Conservation (phyloP, 2,329 filamentous ascomycete genomes). For the Alternaria alternata region DNA sequence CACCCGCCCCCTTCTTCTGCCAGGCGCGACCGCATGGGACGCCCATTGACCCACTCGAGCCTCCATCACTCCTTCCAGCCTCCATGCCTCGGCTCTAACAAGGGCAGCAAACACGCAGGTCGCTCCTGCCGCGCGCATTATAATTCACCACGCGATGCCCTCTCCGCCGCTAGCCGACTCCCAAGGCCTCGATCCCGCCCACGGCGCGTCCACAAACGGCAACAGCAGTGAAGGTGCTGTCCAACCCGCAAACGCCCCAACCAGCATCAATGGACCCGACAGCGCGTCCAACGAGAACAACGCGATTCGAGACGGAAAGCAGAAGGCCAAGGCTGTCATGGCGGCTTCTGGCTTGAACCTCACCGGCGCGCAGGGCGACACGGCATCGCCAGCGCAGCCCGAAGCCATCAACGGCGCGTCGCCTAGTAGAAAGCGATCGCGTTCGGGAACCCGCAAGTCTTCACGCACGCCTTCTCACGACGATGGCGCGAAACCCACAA, state of each 20-base stretch:
- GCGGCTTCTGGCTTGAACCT: conserved; percentile 59
- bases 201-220: conserved; percentile 47
- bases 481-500: conserved; percentile 48
- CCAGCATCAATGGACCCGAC: conserved; percentile 35
- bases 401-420: conserved; percentile 58
- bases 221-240: conserved; percentile 42
- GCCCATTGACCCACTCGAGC: conserved; percentile 28
- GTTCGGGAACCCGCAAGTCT: conserved; percentile 64
- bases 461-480: conserved; percentile 49
- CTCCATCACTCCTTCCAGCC: conserved; percentile 20
- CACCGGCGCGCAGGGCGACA: conserved; percentile 39
- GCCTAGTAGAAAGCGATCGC: conserved; percentile 65
- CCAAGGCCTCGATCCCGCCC: conserved; percentile 34
- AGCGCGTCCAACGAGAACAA: conserved; percentile 49
- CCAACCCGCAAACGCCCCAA: conserved; percentile 42
- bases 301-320: conserved; percentile 65
- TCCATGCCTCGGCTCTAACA: conserved; percentile 42
- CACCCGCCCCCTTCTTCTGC: conserved; percentile 33
- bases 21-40: conserved; percentile 38
- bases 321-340: conserved; percentile 67
- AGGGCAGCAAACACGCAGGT: conserved; percentile 40
- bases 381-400: conserved; percentile 44
- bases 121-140: conserved; percentile 39
- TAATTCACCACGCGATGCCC: conserved; percentile 43
- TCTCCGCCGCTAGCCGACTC: conserved; percentile 43